Percentiles rank a stretch among this genome's conserved stretches.
These are phyloP conservation scores for Ceriops tagal DNA, from an alignment of 345 rosid species.

Conservation along the genomic window DNA sequence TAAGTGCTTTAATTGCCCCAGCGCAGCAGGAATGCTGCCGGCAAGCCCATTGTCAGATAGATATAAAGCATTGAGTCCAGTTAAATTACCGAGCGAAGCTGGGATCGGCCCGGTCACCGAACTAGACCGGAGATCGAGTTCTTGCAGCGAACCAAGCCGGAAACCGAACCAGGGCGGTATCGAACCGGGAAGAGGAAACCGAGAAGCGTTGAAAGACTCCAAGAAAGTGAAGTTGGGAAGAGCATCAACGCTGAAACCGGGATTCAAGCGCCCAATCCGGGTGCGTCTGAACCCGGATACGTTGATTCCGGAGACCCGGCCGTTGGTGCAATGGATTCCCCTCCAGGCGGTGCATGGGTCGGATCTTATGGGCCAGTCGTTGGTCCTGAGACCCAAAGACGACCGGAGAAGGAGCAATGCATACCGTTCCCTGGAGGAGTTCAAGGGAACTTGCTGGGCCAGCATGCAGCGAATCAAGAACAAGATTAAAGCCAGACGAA, in stretches of 20 bases:
- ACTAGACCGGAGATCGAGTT: constrained; percentile 28
- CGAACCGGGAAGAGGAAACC: constrained; percentile 27
- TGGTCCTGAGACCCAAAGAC: constrained; percentile 24
- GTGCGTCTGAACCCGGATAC: constrained; percentile 28
- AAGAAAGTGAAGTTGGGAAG: constrained; percentile 20
- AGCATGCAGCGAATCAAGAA: constrained; percentile 25
- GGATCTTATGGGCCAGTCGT: constrained; percentile 25
- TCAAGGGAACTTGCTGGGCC: constrained; percentile 30
- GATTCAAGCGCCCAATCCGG: constrained; percentile 16
- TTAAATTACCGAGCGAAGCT: constrained; percentile 22
- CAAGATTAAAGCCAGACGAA: constrained; percentile 12
- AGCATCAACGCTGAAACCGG: constrained; percentile 24
- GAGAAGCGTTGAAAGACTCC: constrained; percentile 28
- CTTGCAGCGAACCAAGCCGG: constrained; percentile 16
- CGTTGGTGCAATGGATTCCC: constrained; percentile 24
- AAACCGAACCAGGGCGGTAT: constrained; percentile 26
- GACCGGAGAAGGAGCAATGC: constrained; percentile 29
- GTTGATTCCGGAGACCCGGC: constrained; percentile 23
- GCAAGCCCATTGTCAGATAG: constrained; percentile 19
- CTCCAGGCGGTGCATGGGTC: constrained; percentile 20
- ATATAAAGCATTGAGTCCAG: constrained; percentile 15
- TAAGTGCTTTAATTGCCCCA: constrained; percentile 14
- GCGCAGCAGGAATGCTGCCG: constrained; percentile 19
- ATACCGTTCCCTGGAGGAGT: constrained; percentile 22
- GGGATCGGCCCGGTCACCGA: constrained; percentile 26